These are phyloP conservation scores for Stellera chamaejasme DNA, from an alignment of 345 rosid genomes.

Conservation along the genomic window DNA sequence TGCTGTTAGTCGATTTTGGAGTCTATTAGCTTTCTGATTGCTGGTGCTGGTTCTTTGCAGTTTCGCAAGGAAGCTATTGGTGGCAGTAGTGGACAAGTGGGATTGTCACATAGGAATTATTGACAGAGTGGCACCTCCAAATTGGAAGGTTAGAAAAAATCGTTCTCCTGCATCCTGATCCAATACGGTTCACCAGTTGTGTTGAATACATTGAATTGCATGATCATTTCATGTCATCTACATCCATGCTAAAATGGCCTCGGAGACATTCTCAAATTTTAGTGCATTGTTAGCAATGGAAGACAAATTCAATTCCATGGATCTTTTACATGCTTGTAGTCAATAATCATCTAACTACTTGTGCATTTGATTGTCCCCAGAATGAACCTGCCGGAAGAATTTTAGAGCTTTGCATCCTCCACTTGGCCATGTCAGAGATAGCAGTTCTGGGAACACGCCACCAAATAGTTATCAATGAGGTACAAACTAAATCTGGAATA, in stretches of 20 bases:
- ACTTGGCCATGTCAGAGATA: conserved; percentile 91
- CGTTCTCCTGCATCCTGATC: no score
- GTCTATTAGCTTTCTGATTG: neutral
- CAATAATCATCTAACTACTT: no score
- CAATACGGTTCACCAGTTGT: no score
- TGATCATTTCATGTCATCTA: no score
- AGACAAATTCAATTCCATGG: no score
- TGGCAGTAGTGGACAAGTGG: conserved; percentile 81
- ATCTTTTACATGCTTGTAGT: no score
- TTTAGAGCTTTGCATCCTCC: conserved; percentile 85
- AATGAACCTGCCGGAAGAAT: conserved; percentile 81
- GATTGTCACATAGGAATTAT: conserved; percentile 63
- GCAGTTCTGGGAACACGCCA: conserved; percentile 73
- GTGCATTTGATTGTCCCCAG: conserved; percentile 26
- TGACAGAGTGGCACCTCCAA: conserved; percentile 63
- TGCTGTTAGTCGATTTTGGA: neutral
- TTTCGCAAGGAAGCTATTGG: conserved; percentile 89
- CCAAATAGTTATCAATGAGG: conserved; percentile 97
- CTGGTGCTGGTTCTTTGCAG: conserved; percentile 31
- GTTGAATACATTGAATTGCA: no score
- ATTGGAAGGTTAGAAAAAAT: conserved; percentile 66
- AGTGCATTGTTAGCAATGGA: no score
- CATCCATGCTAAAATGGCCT: no score
- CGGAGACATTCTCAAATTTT: no score
- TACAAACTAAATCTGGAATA: conserved; percentile 5